Conservation (phyloP, 805 yeast species). For the Starmerella gropengiesseri region DNA sequence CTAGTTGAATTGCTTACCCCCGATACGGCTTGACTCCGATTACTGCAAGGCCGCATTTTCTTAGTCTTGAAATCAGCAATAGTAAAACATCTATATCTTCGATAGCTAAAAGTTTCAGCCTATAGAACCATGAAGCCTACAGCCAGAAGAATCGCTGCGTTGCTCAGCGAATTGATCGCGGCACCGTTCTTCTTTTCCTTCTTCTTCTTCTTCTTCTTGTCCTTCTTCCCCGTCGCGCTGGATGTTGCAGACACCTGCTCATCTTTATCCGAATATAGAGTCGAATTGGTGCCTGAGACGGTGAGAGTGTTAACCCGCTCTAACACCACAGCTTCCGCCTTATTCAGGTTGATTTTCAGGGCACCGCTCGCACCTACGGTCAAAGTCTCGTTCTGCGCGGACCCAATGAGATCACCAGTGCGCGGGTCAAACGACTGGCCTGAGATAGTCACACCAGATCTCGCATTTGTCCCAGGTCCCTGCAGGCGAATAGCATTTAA, state of each 20-base stretch:
- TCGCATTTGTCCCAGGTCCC: neutral
- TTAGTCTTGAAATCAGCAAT: no score
- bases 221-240: neutral
- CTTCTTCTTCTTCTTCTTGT: neutral
- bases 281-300: no score
- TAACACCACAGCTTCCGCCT: neutral
- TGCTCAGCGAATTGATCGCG: neutral
- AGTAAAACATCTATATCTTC: no score
- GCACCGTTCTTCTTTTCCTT: neutral
- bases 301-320: no score
- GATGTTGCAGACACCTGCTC: neutral
- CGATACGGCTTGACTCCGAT: no score
- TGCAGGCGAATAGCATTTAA: neutral
- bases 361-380: neutral
- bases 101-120: neutral
- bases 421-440: neutral
- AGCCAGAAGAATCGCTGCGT: neutral
- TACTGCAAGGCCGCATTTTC: no score
- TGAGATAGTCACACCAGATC: neutral
- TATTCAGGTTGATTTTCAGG: neutral
- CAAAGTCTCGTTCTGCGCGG: neutral
- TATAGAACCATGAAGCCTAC: neutral
- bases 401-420: neutral
- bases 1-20: no score
- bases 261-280: neutral